Evolutionary conservation across 352 stramenopile genomes (phyloP).

Genomic region (Phytophthora citricola): DNA sequence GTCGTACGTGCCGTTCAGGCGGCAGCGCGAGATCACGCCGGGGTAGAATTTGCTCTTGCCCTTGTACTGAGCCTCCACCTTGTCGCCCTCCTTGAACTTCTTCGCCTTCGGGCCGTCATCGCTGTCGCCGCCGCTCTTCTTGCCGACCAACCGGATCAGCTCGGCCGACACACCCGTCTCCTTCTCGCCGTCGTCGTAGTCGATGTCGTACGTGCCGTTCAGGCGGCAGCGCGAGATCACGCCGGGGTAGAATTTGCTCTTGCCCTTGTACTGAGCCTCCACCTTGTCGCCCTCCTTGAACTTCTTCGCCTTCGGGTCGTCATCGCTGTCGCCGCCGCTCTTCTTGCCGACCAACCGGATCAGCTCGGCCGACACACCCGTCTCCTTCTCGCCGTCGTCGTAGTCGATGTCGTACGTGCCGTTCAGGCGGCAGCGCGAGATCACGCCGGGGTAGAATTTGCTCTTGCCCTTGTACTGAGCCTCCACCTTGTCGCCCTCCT

Average conservation of each 20-base stretch:
- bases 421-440: slow-evolving; percentile 60
- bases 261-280: slow-evolving; percentile 71
- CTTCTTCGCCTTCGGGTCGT: slow-evolving; percentile 27
- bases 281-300: no score
- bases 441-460: slow-evolving; percentile 76
- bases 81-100: no score
- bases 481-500: no score
- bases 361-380: slow-evolving; percentile 48
- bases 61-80: slow-evolving; percentile 71
- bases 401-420: slow-evolving; percentile 85
- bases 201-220: slow-evolving; percentile 81
- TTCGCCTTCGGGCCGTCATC: slow-evolving; percentile 27
- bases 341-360: slow-evolving; percentile 39
- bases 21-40: slow-evolving; percentile 64
- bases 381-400: slow-evolving; percentile 81
- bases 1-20: slow-evolving; percentile 76
- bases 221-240: slow-evolving; percentile 61
- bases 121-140: slow-evolving; percentile 27
- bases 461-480: slow-evolving; percentile 67
- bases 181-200: slow-evolving; percentile 83
- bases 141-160: slow-evolving; percentile 40
- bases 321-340: slow-evolving; percentile 24
- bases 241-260: slow-evolving; percentile 72
- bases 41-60: slow-evolving; percentile 72
- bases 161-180: slow-evolving; percentile 59